Base-by-base conservation (phyloP, 1,284 basidiomycete species). In the Rhodotorula glutinis region DNA sequence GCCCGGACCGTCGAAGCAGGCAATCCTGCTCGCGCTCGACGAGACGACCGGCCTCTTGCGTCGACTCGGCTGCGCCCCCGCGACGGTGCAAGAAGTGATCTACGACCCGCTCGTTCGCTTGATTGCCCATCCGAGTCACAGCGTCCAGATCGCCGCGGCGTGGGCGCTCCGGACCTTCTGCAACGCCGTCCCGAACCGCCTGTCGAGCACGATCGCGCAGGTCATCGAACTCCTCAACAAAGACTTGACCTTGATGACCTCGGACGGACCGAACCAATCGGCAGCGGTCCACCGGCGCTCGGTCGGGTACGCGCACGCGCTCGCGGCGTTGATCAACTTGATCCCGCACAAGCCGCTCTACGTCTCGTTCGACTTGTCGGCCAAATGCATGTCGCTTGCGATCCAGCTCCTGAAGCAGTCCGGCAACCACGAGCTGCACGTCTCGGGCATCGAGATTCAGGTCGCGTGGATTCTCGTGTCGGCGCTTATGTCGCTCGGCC, bases 401-500 rank as follows among this genome's bases (percentile, higher is more conserved):
- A 91, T 91, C 1, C 87, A 90, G 62, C 84, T 98, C 17, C 84
- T 98, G 64, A 97, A 96, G 78, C 86, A 88, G 49, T 88, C 91
- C 1, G 91, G 90, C 19, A 92, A 96, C 65, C 94, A 97, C 77
- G 90, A 94, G 63, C 83, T 98, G 56, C 83, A 85, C 59, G 80
- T 91, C 43, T 92, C 92, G 0, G 85, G 85, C 13, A 83, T 92
- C 53, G 93, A 97, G 77, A 88, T 98, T 16, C 92, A 94, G 76
- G 88, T 95, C 3, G 92, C 95, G 0, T 98, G 96, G 96, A 92
- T 88, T 21, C 82, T 92, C 47, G 90, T 98, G 64, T 88, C 90
- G 0, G 87, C 92, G 0, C 82, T 98, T 57, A 93, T 97, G 89
- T 85, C 89, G 7, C 87, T 98, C 5, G 95, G 95, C 0, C 92